Conservation (phyloP, 208 protist genomes). For the Acanthamoeba royreba region DNA sequence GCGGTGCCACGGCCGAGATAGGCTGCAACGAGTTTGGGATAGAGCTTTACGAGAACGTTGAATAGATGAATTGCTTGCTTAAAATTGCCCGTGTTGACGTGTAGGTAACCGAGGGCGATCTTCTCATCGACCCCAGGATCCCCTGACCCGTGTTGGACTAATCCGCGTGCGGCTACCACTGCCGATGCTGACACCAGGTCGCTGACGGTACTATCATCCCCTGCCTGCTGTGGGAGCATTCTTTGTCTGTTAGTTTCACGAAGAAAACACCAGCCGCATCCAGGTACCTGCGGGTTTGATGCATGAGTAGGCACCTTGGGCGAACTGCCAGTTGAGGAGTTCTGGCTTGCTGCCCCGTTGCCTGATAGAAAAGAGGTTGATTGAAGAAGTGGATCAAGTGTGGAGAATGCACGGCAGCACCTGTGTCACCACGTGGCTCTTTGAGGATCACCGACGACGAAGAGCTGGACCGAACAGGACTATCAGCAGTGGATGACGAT, state of each 20-base stretch:
- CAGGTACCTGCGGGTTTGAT: no score
- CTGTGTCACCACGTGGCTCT: no score
- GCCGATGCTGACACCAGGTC: neutral
- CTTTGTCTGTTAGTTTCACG: neutral
- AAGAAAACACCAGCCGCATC: no score
- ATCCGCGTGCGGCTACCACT: neutral
- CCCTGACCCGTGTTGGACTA: conserved; percentile 33
- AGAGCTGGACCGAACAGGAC: no score
- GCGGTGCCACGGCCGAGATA: conserved; percentile 33
- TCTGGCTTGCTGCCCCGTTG: no score
- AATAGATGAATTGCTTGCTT: neutral
- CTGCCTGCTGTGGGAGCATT: neutral
- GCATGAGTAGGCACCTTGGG: no score
- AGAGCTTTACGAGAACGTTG: neutral
- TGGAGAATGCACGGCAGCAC: no score
- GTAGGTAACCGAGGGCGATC: conserved; percentile 37
- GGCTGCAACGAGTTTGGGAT: conserved; percentile 28
- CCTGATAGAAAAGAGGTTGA: no score
- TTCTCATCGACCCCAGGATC: neutral
- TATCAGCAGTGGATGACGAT: neutral
- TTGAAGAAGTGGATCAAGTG: no score
- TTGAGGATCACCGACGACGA: no score
- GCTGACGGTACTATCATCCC: neutral
- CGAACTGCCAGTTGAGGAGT: no score
- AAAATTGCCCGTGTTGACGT: conserved; percentile 42